Conservation (phyloP, 2,329 filamentous ascomycete genomes). For the Fusarium sp. region DNA sequence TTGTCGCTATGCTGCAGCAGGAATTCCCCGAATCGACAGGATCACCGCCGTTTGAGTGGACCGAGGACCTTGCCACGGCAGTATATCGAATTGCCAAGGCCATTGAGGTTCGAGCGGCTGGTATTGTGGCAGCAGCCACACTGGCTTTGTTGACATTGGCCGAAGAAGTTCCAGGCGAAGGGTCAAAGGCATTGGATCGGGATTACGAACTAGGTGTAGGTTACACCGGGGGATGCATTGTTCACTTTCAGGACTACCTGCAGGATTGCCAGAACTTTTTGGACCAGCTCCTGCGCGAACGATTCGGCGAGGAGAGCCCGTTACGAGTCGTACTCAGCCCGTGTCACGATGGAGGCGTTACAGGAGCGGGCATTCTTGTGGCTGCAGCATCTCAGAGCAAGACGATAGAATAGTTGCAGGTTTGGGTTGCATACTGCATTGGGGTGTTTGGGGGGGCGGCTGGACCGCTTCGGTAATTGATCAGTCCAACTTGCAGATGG, state of each 20-base stretch:
- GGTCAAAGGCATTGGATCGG: slow-evolving; percentile 19
- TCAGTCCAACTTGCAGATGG: slow-evolving; percentile 24
- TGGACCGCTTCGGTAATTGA: slow-evolving; percentile 36
- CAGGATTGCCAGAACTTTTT: slow-evolving; percentile 75
- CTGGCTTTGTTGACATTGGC: slow-evolving; percentile 75
- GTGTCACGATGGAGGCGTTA: slow-evolving; percentile 71
- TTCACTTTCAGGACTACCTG: slow-evolving; percentile 80
- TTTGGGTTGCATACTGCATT: slow-evolving; percentile 27
- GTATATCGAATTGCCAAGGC: slow-evolving; percentile 75
- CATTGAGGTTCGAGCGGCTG: slow-evolving; percentile 77
- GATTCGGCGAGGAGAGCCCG: slow-evolving; percentile 44
- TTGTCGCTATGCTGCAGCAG: slow-evolving; percentile 58
- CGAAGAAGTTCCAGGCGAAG: slow-evolving; percentile 66
- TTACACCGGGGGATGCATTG: slow-evolving; percentile 83
- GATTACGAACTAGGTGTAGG: slow-evolving; percentile 74
- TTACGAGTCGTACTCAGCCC: slow-evolving; percentile 61
- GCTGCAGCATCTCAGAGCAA: slow-evolving; percentile 53
- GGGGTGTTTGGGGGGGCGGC: slow-evolving; percentile 23
- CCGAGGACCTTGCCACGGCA: slow-evolving; percentile 63
- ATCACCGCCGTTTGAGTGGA: slow-evolving; percentile 68
- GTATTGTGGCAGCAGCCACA: slow-evolving; percentile 77
- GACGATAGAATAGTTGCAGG: slow-evolving; percentile 44
- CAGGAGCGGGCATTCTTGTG: slow-evolving; percentile 69
- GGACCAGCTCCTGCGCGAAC: slow-evolving; percentile 59
- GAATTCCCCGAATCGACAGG: slow-evolving; percentile 63